Percentiles rank a stretch among this genome's conserved stretches.
These are phyloP conservation scores for Coemansia sp. DNA, from an alignment of 192 early-diverging fungal genomes.

Conservation along the genomic window DNA sequence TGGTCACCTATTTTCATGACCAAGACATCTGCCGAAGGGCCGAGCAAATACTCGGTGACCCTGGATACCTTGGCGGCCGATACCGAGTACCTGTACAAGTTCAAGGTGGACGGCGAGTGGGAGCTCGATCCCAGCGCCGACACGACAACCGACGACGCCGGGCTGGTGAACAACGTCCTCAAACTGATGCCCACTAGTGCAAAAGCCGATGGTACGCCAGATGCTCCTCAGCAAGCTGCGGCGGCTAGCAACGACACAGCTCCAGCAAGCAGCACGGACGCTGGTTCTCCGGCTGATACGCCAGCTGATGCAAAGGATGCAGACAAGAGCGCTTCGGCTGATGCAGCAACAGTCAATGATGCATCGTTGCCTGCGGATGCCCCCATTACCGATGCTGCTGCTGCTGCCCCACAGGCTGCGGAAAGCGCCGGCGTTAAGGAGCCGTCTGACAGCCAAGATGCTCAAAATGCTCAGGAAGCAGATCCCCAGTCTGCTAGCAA, in stretches of 20 bases:
- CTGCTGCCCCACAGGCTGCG: constrained; percentile 9
- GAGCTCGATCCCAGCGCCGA: constrained; percentile 34
- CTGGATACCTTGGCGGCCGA: constrained; percentile 16
- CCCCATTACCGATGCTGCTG: neutral
- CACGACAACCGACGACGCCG: constrained; percentile 28
- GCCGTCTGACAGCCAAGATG: constrained; percentile 2
- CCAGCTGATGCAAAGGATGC: constrained; percentile 7
- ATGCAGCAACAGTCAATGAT: constrained; percentile 1
- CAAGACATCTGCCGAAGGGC: constrained; percentile 12
- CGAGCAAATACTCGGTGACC: constrained; percentile 19
- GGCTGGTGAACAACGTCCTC: constrained; percentile 39
- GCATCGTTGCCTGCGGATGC: constrained; percentile 1
- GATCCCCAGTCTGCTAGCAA: constrained; percentile 10
- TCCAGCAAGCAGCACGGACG: neutral
- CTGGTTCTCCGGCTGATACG: neutral
- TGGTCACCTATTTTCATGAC: constrained; percentile 41
- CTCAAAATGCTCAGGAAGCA: constrained; percentile 10
- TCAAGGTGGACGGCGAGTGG: constrained; percentile 46
- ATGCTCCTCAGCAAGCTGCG: neutral
- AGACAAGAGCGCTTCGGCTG: neutral
- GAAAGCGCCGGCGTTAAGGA: constrained; percentile 1
- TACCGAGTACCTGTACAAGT: constrained; percentile 39
- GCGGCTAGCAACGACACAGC: neutral
- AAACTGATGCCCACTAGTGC: neutral
- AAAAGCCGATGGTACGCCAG: neutral